These are phyloP conservation scores for Claviceps capensis DNA, from an alignment of 2,329 filamentous ascomycete species.

Conservation along the genomic window DNA sequence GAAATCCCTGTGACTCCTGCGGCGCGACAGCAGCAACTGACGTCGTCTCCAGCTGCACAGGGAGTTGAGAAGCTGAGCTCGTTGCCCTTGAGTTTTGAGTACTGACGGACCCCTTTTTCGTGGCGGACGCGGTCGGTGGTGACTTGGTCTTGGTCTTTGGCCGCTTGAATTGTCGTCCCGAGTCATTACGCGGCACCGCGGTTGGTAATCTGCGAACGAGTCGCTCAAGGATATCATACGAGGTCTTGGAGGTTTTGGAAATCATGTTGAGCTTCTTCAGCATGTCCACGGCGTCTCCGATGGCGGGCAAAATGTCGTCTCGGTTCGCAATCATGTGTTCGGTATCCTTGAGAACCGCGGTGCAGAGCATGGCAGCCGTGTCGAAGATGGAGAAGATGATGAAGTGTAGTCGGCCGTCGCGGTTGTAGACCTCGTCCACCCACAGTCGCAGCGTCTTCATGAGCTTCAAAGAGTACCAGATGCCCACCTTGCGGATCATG, in stretches of 20 bases:
- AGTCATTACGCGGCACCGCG: background rate
- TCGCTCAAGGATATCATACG: constrained; percentile 19
- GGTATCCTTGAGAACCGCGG: constrained; percentile 34
- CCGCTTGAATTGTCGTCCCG: constrained; percentile 4
- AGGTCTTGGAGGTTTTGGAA: constrained; percentile 21
- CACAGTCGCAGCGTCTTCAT: constrained; percentile 25
- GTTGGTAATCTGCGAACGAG: constrained; percentile 16
- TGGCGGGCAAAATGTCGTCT: constrained; percentile 23
- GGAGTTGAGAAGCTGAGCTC: background rate
- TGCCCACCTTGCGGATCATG: constrained; percentile 23
- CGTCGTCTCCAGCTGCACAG: background rate
- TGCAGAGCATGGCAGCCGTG: constrained; percentile 33
- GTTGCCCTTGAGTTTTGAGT: background rate
- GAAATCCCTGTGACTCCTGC: background rate
- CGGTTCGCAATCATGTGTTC: constrained; percentile 23
- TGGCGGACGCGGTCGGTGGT: background rate
- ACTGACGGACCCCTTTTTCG: background rate
- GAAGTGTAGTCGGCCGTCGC: constrained; percentile 35
- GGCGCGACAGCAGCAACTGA: background rate
- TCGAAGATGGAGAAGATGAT: constrained; percentile 39
- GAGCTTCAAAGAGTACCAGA: constrained; percentile 28
- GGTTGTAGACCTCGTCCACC: constrained; percentile 28
- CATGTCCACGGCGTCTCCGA: constrained; percentile 20
- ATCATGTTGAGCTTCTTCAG: constrained; percentile 18
- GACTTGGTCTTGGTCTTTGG: constrained; percentile 1